Conservation (phyloP, 208 protist genomes). For the Herpetomonas tarakana region DNA sequence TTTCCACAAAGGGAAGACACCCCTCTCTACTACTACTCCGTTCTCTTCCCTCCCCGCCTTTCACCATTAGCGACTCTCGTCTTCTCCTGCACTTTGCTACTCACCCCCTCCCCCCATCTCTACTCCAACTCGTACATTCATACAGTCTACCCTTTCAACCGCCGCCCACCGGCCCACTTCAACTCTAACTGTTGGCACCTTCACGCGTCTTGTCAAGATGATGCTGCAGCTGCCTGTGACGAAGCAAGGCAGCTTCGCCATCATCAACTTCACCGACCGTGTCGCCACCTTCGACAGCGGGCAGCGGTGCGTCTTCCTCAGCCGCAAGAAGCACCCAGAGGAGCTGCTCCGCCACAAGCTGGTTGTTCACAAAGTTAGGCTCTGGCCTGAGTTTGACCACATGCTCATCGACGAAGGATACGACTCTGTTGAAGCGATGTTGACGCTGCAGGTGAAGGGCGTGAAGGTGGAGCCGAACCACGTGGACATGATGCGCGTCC, state of each 20-base stretch:
- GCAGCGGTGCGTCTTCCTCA: background rate
- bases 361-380: conserved; percentile 2
- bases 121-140: no score
- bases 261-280: conserved; percentile 7
- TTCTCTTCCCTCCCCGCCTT: no score
- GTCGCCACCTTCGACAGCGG: conserved; percentile 2
- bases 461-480: background rate
- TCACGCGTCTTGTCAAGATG: no score
- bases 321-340: conserved; percentile 2
- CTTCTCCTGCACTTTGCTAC: no score
- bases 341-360: conserved; percentile 10
- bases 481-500: background rate
- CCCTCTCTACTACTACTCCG: no score
- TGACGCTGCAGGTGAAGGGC: conserved; percentile 5
- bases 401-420: background rate
- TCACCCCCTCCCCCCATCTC: no score
- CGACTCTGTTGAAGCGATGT: background rate
- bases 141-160: no score
- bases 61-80: no score
- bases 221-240: conserved; percentile 2
- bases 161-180: background rate
- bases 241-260: background rate
- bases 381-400: conserved; percentile 9
- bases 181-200: no score
- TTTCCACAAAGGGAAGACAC: no score